These are phyloP conservation scores for Aristolochia contorta DNA, from an alignment of 164 flowering plant genomes.

Conservation along the genomic window DNA sequence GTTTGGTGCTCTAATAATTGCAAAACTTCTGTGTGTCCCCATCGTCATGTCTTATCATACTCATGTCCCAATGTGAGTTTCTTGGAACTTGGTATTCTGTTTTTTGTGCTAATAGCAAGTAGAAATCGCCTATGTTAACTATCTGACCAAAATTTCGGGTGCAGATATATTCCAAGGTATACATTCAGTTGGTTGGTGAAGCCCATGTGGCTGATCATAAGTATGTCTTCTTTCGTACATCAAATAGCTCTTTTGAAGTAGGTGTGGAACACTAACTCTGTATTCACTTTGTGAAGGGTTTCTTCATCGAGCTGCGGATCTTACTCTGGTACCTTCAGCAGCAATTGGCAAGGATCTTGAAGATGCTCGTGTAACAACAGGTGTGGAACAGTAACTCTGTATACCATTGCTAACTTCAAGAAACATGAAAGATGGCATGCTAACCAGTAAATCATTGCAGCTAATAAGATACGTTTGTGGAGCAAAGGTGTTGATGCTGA, in stretches of 20 bases:
- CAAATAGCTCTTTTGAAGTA: neutral
- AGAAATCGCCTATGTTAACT: neutral
- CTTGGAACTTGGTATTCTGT: neutral
- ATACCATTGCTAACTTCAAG: neutral
- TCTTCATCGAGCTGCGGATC: conserved; percentile 97
- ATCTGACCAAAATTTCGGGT: neutral
- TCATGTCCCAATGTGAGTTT: conserved; percentile 96
- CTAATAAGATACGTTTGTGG: conserved; percentile 87
- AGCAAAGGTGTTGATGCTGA: conserved; percentile 94
- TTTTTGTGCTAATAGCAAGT: too few relatives aligned
- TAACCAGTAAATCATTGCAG: conserved; percentile 22
- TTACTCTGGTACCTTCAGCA: conserved; percentile 92
- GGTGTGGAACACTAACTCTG: conserved; percentile 4
- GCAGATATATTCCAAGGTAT: conserved; percentile 97
- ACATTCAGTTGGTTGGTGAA: conserved; percentile 96
- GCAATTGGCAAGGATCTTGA: conserved; percentile 76
- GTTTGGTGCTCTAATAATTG: conserved; percentile 88
- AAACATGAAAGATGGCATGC: neutral
- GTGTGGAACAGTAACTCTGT: conserved; percentile 20
- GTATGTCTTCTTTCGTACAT: conserved; percentile 34
- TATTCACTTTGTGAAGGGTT: conserved; percentile 43
- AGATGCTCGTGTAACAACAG: conserved; percentile 69
- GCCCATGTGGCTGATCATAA: conserved; percentile 94
- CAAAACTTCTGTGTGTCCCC: conserved; percentile 81
- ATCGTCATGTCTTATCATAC: conserved; percentile 98